Evolutionary conservation across 208 protist genomes (phyloP).

Genomic region (Acanthamoeba divionensis): DNA sequence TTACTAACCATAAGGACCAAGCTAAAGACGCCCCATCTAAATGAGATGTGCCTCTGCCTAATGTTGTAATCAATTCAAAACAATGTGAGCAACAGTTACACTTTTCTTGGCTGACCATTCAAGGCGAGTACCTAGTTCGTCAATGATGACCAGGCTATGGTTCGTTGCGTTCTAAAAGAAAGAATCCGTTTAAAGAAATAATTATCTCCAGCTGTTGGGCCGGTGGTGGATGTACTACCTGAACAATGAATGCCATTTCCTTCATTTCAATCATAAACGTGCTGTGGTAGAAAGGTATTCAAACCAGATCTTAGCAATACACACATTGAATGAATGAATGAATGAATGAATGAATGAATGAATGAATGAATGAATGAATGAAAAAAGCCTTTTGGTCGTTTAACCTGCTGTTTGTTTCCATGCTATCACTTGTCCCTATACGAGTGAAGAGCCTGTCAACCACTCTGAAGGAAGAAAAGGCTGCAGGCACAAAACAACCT

Average conservation of each 20-base stretch:
- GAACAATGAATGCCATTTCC: slow-evolving; percentile 68
- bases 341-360: not conserved
- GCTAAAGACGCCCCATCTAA: slow-evolving; percentile 37
- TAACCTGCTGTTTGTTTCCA: slow-evolving; percentile 58
- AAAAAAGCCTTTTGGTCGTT: not conserved
- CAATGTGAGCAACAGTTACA: too few relatives aligned
- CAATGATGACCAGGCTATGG: slow-evolving; percentile 32
- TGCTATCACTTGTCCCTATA: slow-evolving; percentile 62
- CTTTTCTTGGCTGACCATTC: too few relatives aligned
- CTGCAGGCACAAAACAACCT: slow-evolving; percentile 83
- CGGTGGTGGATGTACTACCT: not conserved
- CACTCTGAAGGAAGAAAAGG: slow-evolving; percentile 62
- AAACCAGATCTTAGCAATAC: not conserved
- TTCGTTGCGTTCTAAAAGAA: slow-evolving; percentile 23
- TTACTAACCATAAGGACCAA: not conserved
- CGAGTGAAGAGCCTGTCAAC: slow-evolving; percentile 69
- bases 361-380: not conserved
- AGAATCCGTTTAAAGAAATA: not conserved
- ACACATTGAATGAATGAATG: not conserved
- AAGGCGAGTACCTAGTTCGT: too few relatives aligned
- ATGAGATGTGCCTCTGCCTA: not conserved
- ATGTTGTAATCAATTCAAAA: too few relatives aligned
- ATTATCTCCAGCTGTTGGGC: too few relatives aligned
- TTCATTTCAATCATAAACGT: slow-evolving; percentile 71
- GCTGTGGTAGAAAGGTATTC: not conserved